Conservation (phyloP, 2,329 filamentous ascomycete genomes). For the Pochonia chlamydosporia region DNA sequence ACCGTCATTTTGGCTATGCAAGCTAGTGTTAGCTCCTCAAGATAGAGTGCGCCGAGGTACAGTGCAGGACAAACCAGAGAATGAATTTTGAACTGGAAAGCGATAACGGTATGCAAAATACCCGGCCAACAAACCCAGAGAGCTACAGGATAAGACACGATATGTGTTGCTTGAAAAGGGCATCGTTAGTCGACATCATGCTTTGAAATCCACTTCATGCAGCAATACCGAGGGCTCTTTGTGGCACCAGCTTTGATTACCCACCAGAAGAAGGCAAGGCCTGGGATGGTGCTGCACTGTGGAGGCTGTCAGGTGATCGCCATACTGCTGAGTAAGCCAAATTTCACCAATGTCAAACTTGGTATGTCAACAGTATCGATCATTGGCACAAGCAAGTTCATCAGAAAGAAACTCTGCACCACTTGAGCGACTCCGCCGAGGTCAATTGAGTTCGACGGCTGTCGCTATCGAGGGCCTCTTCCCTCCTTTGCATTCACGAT, state of each 20-base stretch:
- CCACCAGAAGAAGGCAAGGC: too few relatives aligned
- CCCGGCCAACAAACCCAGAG: conserved; percentile 20
- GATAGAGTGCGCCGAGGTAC: conserved; percentile 3
- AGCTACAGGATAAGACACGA: conserved; percentile 20
- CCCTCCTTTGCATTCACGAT: conserved; percentile 39
- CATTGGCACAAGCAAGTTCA: not conserved
- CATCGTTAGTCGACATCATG: conserved; percentile 20
- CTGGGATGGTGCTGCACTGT: too few relatives aligned
- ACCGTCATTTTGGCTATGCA: conserved; percentile 33
- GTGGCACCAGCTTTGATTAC: too few relatives aligned
- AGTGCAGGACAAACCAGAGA: not conserved
- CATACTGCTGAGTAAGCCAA: conserved; percentile 7
- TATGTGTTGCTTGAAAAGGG: conserved; percentile 20
- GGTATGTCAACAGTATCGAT: not conserved
- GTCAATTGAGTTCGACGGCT: not conserved
- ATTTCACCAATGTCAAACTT: not conserved
- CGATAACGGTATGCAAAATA: conserved; percentile 23
- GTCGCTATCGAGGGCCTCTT: conserved; percentile 11
- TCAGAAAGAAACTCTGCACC: not conserved
- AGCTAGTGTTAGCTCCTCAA: not conserved
- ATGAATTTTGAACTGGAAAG: conserved; percentile 12
- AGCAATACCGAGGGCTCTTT: too few relatives aligned
- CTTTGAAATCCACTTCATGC: conserved; percentile 26
- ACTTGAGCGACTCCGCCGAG: not conserved
- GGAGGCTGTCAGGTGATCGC: conserved; percentile 6